A percentile compares a stretch with the other conserved stretches of the same genome.
Evolutionary conservation across 768 basidiomycete genomes (phyloP).

Genomic region (Hirschioporus abietinus): DNA sequence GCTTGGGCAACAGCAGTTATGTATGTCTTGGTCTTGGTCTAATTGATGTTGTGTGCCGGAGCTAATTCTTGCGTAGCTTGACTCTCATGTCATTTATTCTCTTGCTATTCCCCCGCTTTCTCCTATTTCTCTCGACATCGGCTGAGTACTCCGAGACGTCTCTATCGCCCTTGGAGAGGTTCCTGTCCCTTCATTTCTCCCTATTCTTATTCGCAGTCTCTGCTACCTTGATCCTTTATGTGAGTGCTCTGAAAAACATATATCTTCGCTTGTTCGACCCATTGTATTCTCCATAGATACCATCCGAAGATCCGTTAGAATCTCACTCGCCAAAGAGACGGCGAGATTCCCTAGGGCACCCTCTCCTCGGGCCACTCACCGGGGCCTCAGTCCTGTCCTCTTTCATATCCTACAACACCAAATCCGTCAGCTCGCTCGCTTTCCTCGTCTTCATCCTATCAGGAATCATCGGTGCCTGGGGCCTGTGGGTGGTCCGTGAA

Average conservation of each 20-base stretch:
- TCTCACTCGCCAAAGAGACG: conserved; percentile 20
- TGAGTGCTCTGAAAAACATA: conserved; percentile 23
- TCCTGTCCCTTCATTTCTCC: conserved; percentile 63
- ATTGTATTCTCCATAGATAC: conserved; percentile 12
- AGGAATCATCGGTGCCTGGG: conserved; percentile 54
- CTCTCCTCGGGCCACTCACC: conserved; percentile 58
- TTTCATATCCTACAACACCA: conserved; percentile 62
- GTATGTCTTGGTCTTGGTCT: neutral
- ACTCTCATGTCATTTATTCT: conserved; percentile 33
- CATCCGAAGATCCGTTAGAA: conserved; percentile 32
- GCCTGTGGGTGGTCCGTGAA: conserved; percentile 62
- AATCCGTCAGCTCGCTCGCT: conserved; percentile 50
- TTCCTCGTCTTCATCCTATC: conserved; percentile 45
- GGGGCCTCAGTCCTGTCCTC: conserved; percentile 48
- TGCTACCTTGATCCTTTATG: conserved; percentile 54
- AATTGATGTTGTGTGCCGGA: neutral
- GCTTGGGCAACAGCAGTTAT: conserved; percentile 1
- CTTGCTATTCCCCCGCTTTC: conserved; percentile 52
- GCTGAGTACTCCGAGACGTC: conserved; percentile 30
- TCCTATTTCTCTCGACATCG: conserved; percentile 61
- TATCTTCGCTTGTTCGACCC: conserved; percentile 1
- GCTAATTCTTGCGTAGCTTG: conserved; percentile 2
- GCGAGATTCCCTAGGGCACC: conserved; percentile 38
- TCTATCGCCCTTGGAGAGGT: conserved; percentile 64
- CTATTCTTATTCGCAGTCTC: conserved; percentile 53